These are phyloP conservation scores for Gloeopeniophorella convolvens DNA, from an alignment of 768 basidiomycete genomes.

Conservation along the genomic window DNA sequence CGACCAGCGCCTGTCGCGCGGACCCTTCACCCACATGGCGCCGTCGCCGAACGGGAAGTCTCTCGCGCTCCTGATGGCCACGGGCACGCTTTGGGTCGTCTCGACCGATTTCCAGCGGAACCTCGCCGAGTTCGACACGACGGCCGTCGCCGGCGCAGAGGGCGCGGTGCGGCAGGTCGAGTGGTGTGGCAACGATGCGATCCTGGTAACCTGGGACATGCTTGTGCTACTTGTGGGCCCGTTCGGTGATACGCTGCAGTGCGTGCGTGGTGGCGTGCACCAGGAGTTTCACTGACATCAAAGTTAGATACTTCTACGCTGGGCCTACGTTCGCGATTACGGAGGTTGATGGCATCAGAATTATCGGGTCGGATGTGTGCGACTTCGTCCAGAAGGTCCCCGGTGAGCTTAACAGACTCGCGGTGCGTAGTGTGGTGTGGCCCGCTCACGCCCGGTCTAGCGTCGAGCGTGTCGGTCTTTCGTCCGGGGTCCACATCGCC, in stretches of 20 bases:
- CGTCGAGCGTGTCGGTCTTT: conserved; percentile 76
- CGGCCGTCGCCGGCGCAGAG: conserved; percentile 43
- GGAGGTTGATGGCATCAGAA: conserved; percentile 86
- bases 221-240: conserved; percentile 86
- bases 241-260: conserved; percentile 81
- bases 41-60: conserved; percentile 95
- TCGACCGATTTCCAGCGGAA: conserved; percentile 87
- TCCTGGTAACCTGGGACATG: conserved; percentile 77
- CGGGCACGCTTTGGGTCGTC: conserved; percentile 83
- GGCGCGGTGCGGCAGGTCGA: conserved; percentile 66
- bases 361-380: conserved; percentile 70
- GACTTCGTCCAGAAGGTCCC: conserved; percentile 95
- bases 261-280: conserved; percentile 27
- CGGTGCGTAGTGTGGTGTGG: background rate
- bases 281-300: conserved; percentile 8
- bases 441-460: conserved; percentile 33
- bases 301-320: conserved; percentile 59
- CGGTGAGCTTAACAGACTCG: conserved; percentile 42
- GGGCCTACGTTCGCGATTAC: conserved; percentile 74
- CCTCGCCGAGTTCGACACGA: conserved; percentile 82
- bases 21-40: conserved; percentile 82
- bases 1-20: conserved; percentile 83
- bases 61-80: conserved; percentile 72
- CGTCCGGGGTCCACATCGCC: conserved; percentile 89
- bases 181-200: conserved; percentile 97